Evolutionary conservation across 805 yeast genomes (phyloP).

Genomic region (Tanozyma kutaoensis): DNA sequence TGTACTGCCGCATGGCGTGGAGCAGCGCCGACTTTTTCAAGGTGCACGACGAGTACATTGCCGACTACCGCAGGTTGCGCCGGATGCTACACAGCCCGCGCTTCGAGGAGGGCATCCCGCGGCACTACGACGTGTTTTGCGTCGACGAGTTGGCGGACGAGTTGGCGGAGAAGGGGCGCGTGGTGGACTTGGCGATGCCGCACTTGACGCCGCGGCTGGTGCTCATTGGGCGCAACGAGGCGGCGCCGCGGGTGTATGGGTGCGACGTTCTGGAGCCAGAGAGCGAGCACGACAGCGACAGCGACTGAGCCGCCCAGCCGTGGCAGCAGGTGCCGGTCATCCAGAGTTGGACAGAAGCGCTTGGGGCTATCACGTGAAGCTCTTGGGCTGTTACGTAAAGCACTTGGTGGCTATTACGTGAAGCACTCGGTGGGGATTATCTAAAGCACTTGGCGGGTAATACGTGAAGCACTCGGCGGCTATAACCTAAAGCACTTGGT

Average conservation of each 20-base stretch:
- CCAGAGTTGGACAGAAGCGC: too few relatives aligned
- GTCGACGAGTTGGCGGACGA: slow-evolving; percentile 70
- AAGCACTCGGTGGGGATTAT: too few relatives aligned
- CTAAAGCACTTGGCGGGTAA: too few relatives aligned
- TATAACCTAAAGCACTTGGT: too few relatives aligned
- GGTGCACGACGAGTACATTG: slow-evolving; percentile 38
- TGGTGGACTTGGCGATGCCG: slow-evolving; percentile 67
- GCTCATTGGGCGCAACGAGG: too few relatives aligned
- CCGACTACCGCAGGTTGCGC: slow-evolving; percentile 62
- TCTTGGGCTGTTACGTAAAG: too few relatives aligned
- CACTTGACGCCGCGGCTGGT: slow-evolving; percentile 30
- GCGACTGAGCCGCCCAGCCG: too few relatives aligned
- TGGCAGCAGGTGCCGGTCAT: too few relatives aligned
- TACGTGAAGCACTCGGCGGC: too few relatives aligned
- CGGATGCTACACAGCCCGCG: slow-evolving; percentile 15
- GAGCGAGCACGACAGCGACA: not conserved
- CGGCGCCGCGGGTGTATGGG: too few relatives aligned
- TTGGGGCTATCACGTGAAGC: too few relatives aligned
- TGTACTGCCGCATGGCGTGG: slow-evolving; percentile 44
- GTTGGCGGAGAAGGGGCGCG: slow-evolving; percentile 41
- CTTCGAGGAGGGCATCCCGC: slow-evolving; percentile 10
- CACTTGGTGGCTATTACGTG: too few relatives aligned
- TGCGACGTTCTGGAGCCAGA: not conserved
- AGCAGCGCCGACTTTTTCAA: slow-evolving; percentile 27
- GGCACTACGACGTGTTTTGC: slow-evolving; percentile 25